Conservation (phyloP, 177 flowering plant genomes). For the Vitis hybrid region DNA sequence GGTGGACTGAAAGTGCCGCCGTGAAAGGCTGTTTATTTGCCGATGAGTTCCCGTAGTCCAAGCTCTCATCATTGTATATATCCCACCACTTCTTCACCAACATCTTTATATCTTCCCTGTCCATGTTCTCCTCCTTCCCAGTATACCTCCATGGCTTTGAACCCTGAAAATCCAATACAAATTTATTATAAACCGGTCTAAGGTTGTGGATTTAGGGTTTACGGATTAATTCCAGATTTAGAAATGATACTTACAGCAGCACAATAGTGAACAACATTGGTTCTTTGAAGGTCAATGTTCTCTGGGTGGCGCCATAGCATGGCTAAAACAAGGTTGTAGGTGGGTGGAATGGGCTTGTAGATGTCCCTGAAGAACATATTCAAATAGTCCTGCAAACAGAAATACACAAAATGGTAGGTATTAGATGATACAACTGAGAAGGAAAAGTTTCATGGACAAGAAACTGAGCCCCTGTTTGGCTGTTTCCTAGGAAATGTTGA, state of each 20-base stretch:
- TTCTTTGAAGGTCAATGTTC: constrained; percentile 48
- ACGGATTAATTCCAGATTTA: not conserved
- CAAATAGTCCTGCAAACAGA: constrained; percentile 53
- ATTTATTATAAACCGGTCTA: no score
- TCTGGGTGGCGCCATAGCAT: constrained; percentile 89
- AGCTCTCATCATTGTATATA: constrained; percentile 16
- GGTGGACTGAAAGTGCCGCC: constrained; percentile 26
- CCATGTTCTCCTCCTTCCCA: constrained; percentile 32
- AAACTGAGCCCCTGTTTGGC: no score
- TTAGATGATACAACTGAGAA: no score
- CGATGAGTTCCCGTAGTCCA: constrained; percentile 16
- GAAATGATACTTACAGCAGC: constrained; percentile 46
- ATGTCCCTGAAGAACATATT: constrained; percentile 66
- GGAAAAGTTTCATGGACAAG: no score
- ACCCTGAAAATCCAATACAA: no score
- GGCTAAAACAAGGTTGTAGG: constrained; percentile 69
- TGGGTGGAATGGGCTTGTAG: constrained; percentile 63
- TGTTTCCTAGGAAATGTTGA: no score
- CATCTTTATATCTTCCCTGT: constrained; percentile 29
- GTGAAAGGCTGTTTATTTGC: constrained; percentile 1
- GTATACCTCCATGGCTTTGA: constrained; percentile 34
- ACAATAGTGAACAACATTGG: constrained; percentile 78
- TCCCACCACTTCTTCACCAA: constrained; percentile 33
- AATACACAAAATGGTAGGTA: not conserved
- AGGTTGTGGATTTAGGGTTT: no score